Base-by-base conservation (phyloP, 768 basidiomycete genomes). In the Peribolospora baueri region DNA sequence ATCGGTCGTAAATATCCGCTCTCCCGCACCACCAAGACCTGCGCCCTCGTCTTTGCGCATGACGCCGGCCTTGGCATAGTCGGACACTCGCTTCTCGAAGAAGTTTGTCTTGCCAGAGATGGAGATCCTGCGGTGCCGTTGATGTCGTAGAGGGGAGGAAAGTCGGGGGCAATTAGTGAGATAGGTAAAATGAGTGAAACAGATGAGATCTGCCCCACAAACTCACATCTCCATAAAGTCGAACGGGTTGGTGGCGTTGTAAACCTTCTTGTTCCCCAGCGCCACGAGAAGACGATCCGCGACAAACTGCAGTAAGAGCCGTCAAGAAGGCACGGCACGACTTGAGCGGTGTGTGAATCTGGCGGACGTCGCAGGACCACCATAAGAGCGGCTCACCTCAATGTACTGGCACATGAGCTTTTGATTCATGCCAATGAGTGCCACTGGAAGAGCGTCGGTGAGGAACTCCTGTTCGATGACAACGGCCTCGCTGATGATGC, bases 391-490 rank as follows among this genome's bases (percentile, higher is more conserved):
- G 0, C 5, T 5, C 13, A 52, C 5, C 63, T 83, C 81, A 54
- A 84, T 83, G 65, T 82, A 84, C 63, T 84, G 84, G 62, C 78
- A 74, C 87, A 93, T 93, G n/a, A 87, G 72, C 39, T 69, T 72
- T 0, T 78, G 67, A 67, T 90, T 93, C 84, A 93, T 93, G 57
- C 87, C 87, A 57, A 93, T 91, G 54, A 90, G 72, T 4, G 71
- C 71, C 11, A 80, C 78, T 0, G 88, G 87, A 0, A 93, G 73
- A 0, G 87, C 84, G 53, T 68, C 68, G 54, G 61, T 59, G n/a
- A 55, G 51, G 57, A 59, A 59, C 55, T 58, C 57, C 52, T 60
- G 56, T 53, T 58, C 57, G 40, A 69, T 84, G 80, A 79, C 59
- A 5, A 48, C 50, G 0, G 88, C 87, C 62, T 90, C 79, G 0